Percentiles rank a stretch among this genome's conserved stretches.
Conservation (phyloP, 139 green algal genomes). For the Chlorella sp. region DNA sequence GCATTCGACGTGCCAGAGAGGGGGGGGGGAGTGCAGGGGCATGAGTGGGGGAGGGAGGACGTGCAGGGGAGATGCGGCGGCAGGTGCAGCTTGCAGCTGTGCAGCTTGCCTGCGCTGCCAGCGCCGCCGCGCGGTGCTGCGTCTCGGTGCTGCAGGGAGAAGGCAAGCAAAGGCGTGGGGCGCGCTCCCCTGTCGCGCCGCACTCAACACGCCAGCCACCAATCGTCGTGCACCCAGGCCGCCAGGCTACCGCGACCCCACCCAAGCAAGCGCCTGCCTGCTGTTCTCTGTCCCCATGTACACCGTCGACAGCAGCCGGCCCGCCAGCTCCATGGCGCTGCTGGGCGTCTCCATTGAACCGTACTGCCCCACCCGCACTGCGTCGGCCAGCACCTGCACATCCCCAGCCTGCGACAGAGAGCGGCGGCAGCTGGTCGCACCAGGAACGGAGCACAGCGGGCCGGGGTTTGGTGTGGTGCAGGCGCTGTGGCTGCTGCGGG, state of each 20-base stretch:
- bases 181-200: background rate
- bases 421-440: too few relatives aligned
- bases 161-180: background rate
- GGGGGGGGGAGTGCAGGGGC: too few relatives aligned
- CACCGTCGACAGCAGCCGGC: slow-evolving; percentile 82
- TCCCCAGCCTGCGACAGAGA: too few relatives aligned
- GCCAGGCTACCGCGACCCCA: too few relatives aligned
- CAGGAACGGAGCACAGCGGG: too few relatives aligned
- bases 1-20: background rate
- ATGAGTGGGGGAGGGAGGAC: too few relatives aligned
- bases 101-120: slow-evolving; percentile 44
- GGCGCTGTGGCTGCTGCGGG: too few relatives aligned
- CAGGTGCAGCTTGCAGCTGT: background rate
- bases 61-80: too few relatives aligned
- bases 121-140: slow-evolving; percentile 38
- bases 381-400: background rate
- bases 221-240: too few relatives aligned
- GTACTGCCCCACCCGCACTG: slow-evolving; percentile 67
- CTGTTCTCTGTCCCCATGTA: slow-evolving; percentile 94
- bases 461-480: too few relatives aligned
- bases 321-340: slow-evolving; percentile 67
- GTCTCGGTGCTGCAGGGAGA: slow-evolving; percentile 44
- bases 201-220: background rate
- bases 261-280: background rate
- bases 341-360: slow-evolving; percentile 33